Evolutionary conservation across 2,329 filamentous ascomycete genomes (phyloP), one percentile per base, ranked within the genome.

Genomic region (Colletotrichum noveboracense): DNA sequence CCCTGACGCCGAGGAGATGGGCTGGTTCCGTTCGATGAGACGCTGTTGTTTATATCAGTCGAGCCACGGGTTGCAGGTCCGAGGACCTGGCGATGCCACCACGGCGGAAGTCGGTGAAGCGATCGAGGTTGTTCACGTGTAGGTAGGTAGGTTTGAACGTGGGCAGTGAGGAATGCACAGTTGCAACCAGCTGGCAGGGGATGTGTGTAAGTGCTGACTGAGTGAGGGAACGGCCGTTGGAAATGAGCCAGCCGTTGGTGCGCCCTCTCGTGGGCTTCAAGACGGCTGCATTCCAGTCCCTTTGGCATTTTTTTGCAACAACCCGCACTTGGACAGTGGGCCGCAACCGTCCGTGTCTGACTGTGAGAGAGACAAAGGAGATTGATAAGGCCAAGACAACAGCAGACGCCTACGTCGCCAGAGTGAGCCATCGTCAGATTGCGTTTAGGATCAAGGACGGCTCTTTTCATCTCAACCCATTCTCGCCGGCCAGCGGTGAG

Each of bases 401-500:
- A 36, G 38, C 26, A 68, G 60, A 38, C 16, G 74, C 62, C 65
- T 52, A 75, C 70, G 24, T 60, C 32, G 30, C 26, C 34, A 61
- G 21, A 24, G 36, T 52, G 14, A 60, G 70, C 70, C 64, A 26
- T 66, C 58, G 65, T 26, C 48, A 73, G 65, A 73, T 55, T 74
- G 74, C 74, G 36, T 69, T 75, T 48, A 65, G 70, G n/a, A 48
- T n/a, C 43, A 66, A 38, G 32, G 48, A 38, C 55, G 43, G 18
- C 55, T 52, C 21, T 21, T 73, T 24, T 75, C 73, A 74, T 75
- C 74, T 74, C 43, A 68, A 55, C 60, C 14, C 74, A 75, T 75
- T 75, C 74, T 68, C 74, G 48, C 43, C 28, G 24, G 36, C 43
- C 10, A 14, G 55, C 36, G 10, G 62, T 36, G 21, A 69, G 30